Base-by-base conservation (phyloP, 1,284 basidiomycete species). In the Irpex rosettiformis region DNA sequence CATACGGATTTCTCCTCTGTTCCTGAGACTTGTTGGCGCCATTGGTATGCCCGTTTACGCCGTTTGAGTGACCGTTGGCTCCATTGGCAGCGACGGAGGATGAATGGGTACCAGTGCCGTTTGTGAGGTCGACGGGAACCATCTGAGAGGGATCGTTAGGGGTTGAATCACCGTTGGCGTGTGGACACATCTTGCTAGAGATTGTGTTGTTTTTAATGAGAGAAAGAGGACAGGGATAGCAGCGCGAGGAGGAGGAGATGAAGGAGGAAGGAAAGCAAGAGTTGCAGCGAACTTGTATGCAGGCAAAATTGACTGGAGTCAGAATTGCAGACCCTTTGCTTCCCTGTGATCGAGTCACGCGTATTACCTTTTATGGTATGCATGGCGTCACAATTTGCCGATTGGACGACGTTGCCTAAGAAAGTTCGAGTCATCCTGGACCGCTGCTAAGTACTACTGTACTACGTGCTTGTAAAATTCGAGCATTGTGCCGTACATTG, bases 1-100 rank as follows among this genome's bases (percentile, higher is more conserved):
- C 92, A 73, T 96, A 96, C 48, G 93, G 89, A 72, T 94, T 94
- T 64, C 77, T 76, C 54, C 77, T 75, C 61, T 82, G 74, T 11
- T 75, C 72, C 37, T 33, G 27, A 55, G 54, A 55, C 55, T n/a
- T 28, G 48, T 28, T 51, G 22, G 27, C 48, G 59, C 72, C 73
- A 64, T 73, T 76, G 47, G 57, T 30, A 65, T 68, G 67, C 55
- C 77, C 79, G 66, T 83, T 83, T 57, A 75, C 65, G 57, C 71
- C 73, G 62, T 72, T 72, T 11, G 48, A 51, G 24, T 13, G 13
- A 3, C 48, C 48, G 18, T 51, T 51, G 7, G 24, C 21, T 8
- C 48, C 48, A n/a, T 51, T 51, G 22, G 48, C 27, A 18, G 66
- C 61, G 42, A 60, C 62, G 52, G 55, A 52, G 16, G 64, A 57